Evolutionary conservation across 768 basidiomycete genomes (phyloP), one percentile per base, ranked within the genome.

Genomic region (Filobasidium floriforme): DNA sequence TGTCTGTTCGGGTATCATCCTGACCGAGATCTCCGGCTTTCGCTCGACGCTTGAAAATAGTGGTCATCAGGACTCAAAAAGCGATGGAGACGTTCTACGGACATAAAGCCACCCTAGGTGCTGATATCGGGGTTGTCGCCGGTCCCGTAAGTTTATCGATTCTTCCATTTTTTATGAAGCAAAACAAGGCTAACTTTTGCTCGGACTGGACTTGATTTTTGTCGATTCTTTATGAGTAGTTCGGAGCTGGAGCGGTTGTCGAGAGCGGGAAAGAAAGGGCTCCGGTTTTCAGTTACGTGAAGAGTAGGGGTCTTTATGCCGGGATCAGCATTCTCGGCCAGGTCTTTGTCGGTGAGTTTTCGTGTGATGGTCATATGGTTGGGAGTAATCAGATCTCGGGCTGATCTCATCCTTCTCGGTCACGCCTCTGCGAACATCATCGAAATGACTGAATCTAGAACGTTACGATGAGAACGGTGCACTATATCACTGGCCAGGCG

Each of bases 291-390:
- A 73, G 71, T 62, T 78, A 76, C 63, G 71, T 77, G 41, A 69
- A 69, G 41, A 72, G 69, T 51, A 67, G 72, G 63, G 78, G 78
- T 11, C 65, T 79, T 59, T 79, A 78, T 66, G 78, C 77, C 1
- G 78, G 78, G 44, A 70, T 79, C 1, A 75, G 77, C 61, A 61
- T 79, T 1, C 75, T 78, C 24, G 78, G 78, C 1, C 78, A 79
- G 70, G 75, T 79, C 22, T 77, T 77, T 59, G 72, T 77, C 54
- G 63, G 63, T 65, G 40, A 24, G 63, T 41, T 10, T 1, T n/a
- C n/a, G 14, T 22, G 15, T 49, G 3, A 14, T 49, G 46, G 6
- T 49, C 14, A 49, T 49, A 22, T 49, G 22, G 32, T 37, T 37
- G 32, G 32, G 32, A n/a, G n/a, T n/a, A n/a, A 37, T 37, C 32